phyloP scores from a whole-genome alignment of 192 early-diverging fungal species.

The Chytriomyces sp. region DNA sequence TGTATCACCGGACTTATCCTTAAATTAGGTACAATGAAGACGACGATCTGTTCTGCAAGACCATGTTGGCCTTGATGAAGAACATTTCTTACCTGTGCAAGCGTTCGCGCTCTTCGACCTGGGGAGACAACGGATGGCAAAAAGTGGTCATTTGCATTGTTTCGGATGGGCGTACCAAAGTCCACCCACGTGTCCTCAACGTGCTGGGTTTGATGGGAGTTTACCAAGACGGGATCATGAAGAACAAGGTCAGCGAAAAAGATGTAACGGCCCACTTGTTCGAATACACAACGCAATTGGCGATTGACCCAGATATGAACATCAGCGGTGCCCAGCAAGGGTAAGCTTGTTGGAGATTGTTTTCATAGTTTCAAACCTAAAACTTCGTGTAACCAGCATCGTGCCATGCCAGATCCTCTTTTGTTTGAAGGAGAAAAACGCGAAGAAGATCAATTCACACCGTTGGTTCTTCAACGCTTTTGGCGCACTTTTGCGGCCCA shows the following conservation, averaged over 20 bases:
- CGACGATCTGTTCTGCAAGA: constrained; percentile 85
- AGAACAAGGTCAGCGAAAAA: constrained; percentile 67
- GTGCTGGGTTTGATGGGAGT: constrained; percentile 81
- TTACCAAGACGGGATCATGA: constrained; percentile 57
- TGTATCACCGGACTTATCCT: background rate
- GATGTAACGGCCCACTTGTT: constrained; percentile 82
- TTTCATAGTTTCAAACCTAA: background rate
- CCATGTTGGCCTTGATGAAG: constrained; percentile 84
- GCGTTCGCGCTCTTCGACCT: constrained; percentile 72
- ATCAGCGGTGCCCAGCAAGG: constrained; percentile 68
- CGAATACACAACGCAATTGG: constrained; percentile 85
- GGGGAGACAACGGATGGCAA: constrained; percentile 82
- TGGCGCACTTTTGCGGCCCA: constrained; percentile 76
- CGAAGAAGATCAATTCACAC: constrained; percentile 92
- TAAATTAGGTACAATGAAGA: constrained; percentile 70
- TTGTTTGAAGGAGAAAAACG: constrained; percentile 91
- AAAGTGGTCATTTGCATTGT: constrained; percentile 94
- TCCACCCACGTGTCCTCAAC: constrained; percentile 74
- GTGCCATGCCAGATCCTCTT: constrained; percentile 89
- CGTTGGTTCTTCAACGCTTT: constrained; percentile 98
- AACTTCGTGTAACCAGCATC: constrained; percentile 15
- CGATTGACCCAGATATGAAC: constrained; percentile 67
- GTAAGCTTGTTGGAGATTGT: constrained; percentile 19
- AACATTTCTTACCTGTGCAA: constrained; percentile 90
- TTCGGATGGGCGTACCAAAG: constrained; percentile 83